Evolutionary conservation across 371 early-diverging fungal genomes (phyloP).

Genomic region (Mortierella sp.): DNA sequence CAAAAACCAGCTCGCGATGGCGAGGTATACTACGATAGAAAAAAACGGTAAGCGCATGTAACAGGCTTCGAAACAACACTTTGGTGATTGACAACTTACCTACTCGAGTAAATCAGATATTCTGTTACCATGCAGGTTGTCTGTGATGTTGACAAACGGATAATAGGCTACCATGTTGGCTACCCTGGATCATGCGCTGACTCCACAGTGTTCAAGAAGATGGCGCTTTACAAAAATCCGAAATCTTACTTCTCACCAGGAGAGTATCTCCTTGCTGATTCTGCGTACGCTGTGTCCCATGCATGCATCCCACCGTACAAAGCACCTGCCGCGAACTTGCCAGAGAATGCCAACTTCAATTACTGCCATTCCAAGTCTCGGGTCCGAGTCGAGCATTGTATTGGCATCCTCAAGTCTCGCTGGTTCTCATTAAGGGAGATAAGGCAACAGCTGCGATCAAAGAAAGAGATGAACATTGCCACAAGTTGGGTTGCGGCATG

Average conservation of each 20-base stretch:
- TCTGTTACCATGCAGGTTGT: constrained; percentile 14
- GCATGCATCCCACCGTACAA: constrained; percentile 11
- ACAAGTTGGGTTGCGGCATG: constrained; percentile 3
- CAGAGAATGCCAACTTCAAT: constrained; percentile 10
- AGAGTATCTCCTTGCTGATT: constrained; percentile 20
- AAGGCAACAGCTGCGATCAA: constrained; percentile 12
- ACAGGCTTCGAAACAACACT: too few relatives aligned
- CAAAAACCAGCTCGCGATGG: too few relatives aligned
- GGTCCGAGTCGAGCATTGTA: constrained; percentile 19
- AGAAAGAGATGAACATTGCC: neutral
- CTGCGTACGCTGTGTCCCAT: constrained; percentile 9
- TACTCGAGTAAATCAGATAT: constrained; percentile 4
- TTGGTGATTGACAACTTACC: too few relatives aligned
- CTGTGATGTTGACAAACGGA: constrained; percentile 20
- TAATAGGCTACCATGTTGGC: constrained; percentile 9
- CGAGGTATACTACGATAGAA: too few relatives aligned
- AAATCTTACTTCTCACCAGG: constrained; percentile 13
- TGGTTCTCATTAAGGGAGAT: constrained; percentile 8
- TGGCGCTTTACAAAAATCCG: constrained; percentile 9
- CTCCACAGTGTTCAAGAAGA: constrained; percentile 10
- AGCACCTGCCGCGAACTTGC: constrained; percentile 1
- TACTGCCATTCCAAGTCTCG: constrained; percentile 10
- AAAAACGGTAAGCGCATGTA: too few relatives aligned
- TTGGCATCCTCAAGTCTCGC: constrained; percentile 15
- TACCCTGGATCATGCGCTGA: constrained; percentile 12